phyloP scores from a whole-genome alignment of 495 filamentous ascomycete genomes.

The Podospora appendiculata region DNA sequence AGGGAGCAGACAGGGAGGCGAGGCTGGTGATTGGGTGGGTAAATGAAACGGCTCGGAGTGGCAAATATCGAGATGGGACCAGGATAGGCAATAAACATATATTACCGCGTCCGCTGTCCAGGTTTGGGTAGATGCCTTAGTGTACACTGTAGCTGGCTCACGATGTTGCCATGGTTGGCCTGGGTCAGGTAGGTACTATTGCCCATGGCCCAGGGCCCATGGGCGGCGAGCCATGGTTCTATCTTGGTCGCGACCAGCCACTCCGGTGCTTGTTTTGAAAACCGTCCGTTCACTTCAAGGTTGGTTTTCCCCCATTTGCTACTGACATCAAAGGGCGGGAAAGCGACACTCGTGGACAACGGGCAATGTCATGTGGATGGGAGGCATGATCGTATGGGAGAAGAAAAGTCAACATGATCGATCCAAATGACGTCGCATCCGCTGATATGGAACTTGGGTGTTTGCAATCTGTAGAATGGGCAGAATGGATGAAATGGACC shows the following conservation, averaged over 20 bases:
- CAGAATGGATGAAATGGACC: not conserved
- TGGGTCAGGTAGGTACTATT: not conserved
- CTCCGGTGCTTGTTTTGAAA: too few relatives aligned
- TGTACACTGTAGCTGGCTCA: too few relatives aligned
- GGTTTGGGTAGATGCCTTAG: not conserved
- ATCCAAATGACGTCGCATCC: not conserved
- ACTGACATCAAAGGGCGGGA: too few relatives aligned
- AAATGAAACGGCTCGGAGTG: conserved; percentile 11
- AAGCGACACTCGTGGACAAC: too few relatives aligned
- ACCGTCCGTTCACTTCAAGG: too few relatives aligned
- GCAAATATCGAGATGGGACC: conserved; percentile 10
- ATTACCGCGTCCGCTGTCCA: conserved; percentile 4
- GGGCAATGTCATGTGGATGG: too few relatives aligned
- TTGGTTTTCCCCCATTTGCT: too few relatives aligned
- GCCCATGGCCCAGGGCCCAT: too few relatives aligned
- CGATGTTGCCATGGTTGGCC: not conserved
- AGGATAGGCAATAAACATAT: conserved; percentile 14
- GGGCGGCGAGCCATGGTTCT: too few relatives aligned
- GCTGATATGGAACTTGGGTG: not conserved
- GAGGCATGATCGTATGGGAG: too few relatives aligned
- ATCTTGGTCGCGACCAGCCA: too few relatives aligned
- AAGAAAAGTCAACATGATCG: too few relatives aligned
- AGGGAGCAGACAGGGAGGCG: not conserved
- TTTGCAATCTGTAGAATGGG: not conserved
- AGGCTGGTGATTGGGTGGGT: conserved; percentile 17